Evolutionary conservation across 805 yeast species (phyloP).

Genomic region (Maudiozyma barnettii): DNA sequence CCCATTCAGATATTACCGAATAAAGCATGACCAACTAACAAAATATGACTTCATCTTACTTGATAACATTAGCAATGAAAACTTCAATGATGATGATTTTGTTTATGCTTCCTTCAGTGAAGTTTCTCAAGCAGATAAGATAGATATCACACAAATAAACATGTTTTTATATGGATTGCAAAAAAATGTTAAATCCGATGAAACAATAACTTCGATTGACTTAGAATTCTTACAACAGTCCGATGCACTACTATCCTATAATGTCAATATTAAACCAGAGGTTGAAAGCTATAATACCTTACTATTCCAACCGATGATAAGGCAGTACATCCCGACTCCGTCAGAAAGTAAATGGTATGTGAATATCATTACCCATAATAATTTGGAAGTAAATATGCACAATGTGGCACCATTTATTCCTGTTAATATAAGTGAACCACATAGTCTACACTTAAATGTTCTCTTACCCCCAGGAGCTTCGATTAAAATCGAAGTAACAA

Average conservation of each 20-base stretch:
- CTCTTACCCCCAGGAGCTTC: slow-evolving; percentile 18
- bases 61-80: slow-evolving; percentile 24
- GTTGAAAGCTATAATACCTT: not conserved
- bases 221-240: slow-evolving; percentile 21
- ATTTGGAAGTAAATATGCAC: slow-evolving; percentile 39
- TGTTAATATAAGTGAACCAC: slow-evolving; percentile 12
- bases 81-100: slow-evolving; percentile 10
- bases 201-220: slow-evolving; percentile 6
- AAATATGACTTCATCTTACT: slow-evolving; percentile 44
- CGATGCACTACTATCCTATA: slow-evolving; percentile 24
- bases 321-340: slow-evolving; percentile 58
- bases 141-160: not conserved
- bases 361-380: slow-evolving; percentile 34
- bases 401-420: slow-evolving; percentile 68
- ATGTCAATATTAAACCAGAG: slow-evolving; percentile 8
- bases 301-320: slow-evolving; percentile 49
- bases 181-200: not conserved
- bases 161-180: not conserved
- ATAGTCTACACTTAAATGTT: slow-evolving; percentile 16
- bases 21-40: slow-evolving; percentile 32
- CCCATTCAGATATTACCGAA: slow-evolving; percentile 43
- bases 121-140: not conserved
- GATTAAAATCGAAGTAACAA: slow-evolving; percentile 6
- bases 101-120: slow-evolving; percentile 11
- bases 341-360: slow-evolving; percentile 76